These are phyloP conservation scores for Populus hybrid DNA, from an alignment of 441 rosid genomes.

Conservation along the genomic window DNA sequence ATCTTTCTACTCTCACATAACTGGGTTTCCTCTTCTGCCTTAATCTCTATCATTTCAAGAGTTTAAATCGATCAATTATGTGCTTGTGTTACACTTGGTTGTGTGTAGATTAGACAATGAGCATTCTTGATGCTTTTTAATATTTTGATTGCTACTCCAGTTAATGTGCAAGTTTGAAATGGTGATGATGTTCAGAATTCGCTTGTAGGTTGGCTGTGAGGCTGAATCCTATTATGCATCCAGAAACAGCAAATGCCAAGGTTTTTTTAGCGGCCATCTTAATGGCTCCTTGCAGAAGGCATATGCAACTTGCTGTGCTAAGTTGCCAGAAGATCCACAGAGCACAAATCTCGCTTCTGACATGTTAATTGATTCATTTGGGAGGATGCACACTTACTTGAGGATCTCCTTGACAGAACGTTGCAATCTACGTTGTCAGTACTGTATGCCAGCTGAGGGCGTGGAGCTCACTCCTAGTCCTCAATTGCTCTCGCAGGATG, in stretches of 20 bases:
- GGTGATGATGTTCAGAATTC: neutral
- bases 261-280: slow-evolving; percentile 1
- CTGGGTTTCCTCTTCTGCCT: neutral
- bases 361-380: slow-evolving; percentile 82
- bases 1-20: neutral
- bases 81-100: neutral
- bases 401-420: slow-evolving; percentile 91
- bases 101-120: neutral
- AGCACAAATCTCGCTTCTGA: slow-evolving; percentile 50
- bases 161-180: neutral
- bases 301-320: slow-evolving; percentile 40
- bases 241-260: neutral
- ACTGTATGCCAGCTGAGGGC: slow-evolving; percentile 92
- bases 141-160: neutral
- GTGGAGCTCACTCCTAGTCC: slow-evolving; percentile 75
- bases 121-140: neutral
- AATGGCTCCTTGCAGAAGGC: slow-evolving; percentile 17
- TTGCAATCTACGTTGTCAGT: slow-evolving; percentile 85
- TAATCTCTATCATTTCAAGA: neutral
- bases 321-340: slow-evolving; percentile 34
- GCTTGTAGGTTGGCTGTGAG: slow-evolving; percentile 22
- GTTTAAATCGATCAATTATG: neutral
- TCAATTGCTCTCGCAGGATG: slow-evolving; percentile 52
- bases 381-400: slow-evolving; percentile 81
- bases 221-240: slow-evolving; percentile 10